Conservation (phyloP, 345 rosid genomes). For the Sisymbrium irio region DNA sequence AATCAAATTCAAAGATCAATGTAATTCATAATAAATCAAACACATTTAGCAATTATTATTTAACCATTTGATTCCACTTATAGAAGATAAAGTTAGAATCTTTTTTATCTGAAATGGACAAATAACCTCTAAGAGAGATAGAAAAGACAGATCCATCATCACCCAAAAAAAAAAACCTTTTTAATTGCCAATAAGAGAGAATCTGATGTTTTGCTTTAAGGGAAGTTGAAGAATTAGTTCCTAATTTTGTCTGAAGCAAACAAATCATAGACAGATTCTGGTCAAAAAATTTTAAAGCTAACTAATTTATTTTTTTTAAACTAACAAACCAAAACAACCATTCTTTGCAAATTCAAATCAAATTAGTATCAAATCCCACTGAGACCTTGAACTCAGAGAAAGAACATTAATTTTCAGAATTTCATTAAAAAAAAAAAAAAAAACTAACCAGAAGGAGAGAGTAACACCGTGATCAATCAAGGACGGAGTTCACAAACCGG, state of each 20-base stretch:
- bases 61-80: constrained; percentile 1
- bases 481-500: background rate
- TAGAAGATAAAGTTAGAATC: constrained; percentile 26
- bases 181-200: constrained; percentile 13
- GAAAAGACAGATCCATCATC: constrained; percentile 28
- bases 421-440: background rate
- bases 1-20: background rate
- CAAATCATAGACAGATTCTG: background rate
- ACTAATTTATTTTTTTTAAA: background rate
- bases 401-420: background rate
- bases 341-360: background rate
- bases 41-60: background rate
- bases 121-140: background rate
- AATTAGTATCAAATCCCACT: too few relatives aligned
- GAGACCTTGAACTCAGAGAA: too few relatives aligned
- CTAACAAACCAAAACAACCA: background rate
- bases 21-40: background rate
- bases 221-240: constrained; percentile 24
- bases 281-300: background rate
- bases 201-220: constrained; percentile 30
- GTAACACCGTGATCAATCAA: constrained; percentile 5
- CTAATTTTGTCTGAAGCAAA: background rate
- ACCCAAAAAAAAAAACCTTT: background rate
- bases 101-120: constrained; percentile 3
- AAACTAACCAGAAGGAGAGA: constrained; percentile 37